A percentile compares a stretch with the other conserved stretches of the same genome.
Conservation (phyloP, 345 rosid genomes). For the Dipteronia sinensis region DNA sequence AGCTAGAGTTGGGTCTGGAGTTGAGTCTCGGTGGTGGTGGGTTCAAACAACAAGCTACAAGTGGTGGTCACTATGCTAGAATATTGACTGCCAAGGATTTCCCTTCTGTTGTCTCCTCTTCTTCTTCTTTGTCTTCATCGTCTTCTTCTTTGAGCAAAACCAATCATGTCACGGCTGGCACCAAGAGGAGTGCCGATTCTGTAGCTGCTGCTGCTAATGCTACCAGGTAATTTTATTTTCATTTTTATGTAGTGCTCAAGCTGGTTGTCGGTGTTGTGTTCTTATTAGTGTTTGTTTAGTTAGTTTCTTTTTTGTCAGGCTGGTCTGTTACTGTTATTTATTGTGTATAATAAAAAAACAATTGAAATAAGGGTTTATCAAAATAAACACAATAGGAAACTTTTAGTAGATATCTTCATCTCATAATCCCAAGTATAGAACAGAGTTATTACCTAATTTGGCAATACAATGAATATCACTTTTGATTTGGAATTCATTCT, state of each 20-base stretch:
- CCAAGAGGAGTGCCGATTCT: constrained; percentile 74
- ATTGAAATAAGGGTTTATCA: neutral
- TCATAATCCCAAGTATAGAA: neutral
- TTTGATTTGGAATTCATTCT: neutral
- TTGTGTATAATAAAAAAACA: too few relatives aligned
- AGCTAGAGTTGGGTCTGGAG: constrained; percentile 65
- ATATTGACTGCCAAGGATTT: constrained; percentile 61
- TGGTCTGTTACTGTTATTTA: too few relatives aligned
- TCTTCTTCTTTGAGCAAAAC: constrained; percentile 55
- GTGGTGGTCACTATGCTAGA: constrained; percentile 41
- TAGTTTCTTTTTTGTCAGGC: neutral
- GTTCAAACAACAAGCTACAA: constrained; percentile 31
- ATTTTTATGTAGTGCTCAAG: neutral
- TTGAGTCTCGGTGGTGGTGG: constrained; percentile 52
- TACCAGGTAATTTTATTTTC: constrained; percentile 44
- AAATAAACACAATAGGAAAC: neutral
- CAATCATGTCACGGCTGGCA: constrained; percentile 51
- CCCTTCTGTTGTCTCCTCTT: constrained; percentile 35
- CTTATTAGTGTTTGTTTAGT: neutral
- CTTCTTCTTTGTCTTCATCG: constrained; percentile 47
- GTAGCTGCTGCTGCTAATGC: constrained; percentile 45
- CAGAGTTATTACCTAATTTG: neutral
- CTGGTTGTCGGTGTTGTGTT: neutral
- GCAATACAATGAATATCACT: neutral
- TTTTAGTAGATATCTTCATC: neutral